These are phyloP conservation scores for Pythium scleroteichum DNA, from an alignment of 352 stramenopile species.

Conservation along the genomic window DNA sequence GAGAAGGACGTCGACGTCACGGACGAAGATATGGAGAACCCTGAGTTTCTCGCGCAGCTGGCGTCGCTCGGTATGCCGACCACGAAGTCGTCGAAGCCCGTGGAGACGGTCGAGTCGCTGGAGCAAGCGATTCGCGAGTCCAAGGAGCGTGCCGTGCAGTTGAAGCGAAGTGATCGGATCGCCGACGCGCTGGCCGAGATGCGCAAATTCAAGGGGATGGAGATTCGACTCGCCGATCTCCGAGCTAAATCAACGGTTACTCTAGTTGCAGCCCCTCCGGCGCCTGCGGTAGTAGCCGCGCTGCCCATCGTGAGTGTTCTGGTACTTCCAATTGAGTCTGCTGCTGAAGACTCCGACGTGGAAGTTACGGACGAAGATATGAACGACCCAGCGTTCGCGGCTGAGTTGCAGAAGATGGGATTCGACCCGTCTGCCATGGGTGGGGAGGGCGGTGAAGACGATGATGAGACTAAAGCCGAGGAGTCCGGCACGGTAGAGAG, in stretches of 20 bases:
- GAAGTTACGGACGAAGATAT: conserved; percentile 65
- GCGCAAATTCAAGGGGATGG: conserved; percentile 60
- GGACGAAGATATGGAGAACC: conserved; percentile 77
- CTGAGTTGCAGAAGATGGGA: conserved; percentile 44
- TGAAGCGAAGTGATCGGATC: conserved; percentile 64
- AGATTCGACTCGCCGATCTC: conserved; percentile 32
- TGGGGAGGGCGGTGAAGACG: background rate
- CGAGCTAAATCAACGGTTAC: background rate
- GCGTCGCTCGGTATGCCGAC: conserved; percentile 43
- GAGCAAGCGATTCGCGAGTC: conserved; percentile 44
- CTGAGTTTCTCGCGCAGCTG: conserved; percentile 65
- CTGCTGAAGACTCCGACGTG: conserved; percentile 30
- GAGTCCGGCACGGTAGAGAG: background rate
- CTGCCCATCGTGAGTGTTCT: background rate
- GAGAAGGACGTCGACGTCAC: conserved; percentile 62
- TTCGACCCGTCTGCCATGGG: conserved; percentile 23
- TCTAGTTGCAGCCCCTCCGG: background rate
- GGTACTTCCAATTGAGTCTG: background rate
- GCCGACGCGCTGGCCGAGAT: conserved; percentile 54
- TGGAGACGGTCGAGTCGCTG: conserved; percentile 28
- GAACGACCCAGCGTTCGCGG: conserved; percentile 50
- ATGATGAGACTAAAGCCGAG: background rate
- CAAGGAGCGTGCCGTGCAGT: conserved; percentile 49
- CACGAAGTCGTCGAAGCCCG: background rate
- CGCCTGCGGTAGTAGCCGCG: background rate